phyloP scores from a whole-genome alignment of 2,329 filamentous ascomycete genomes.

The Aspergillus sp. region DNA sequence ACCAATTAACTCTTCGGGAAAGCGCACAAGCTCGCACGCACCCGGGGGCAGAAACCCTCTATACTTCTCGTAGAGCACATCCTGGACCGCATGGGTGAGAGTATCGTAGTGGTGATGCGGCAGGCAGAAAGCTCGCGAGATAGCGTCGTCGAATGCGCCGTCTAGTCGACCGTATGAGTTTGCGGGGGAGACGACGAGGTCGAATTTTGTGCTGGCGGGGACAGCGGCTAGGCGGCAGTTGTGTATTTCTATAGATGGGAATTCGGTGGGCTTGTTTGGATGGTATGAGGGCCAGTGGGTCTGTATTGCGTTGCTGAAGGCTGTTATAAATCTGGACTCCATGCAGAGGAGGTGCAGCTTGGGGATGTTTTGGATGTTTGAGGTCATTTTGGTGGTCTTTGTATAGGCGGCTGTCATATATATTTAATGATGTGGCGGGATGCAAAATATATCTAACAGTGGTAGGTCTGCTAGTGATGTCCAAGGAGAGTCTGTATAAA shows the following conservation, averaged over 20 bases:
- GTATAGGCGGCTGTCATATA: background rate
- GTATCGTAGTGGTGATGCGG: conserved; percentile 48
- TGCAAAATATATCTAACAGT: background rate
- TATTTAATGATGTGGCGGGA: background rate
- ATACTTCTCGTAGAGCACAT: conserved; percentile 47
- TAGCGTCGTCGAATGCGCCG: conserved; percentile 57
- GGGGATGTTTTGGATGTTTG: conserved; percentile 29
- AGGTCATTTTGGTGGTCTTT: background rate
- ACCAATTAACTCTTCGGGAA: conserved; percentile 40
- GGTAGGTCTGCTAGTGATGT: rapidly evolving
- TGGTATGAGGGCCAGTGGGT: conserved; percentile 30
- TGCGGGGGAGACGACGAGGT: conserved; percentile 55
- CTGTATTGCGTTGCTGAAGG: conserved; percentile 41
- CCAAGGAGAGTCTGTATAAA: too few species aligned
- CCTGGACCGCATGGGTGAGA: conserved; percentile 49
- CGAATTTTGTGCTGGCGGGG: conserved; percentile 39
- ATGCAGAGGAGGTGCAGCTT: conserved; percentile 46
- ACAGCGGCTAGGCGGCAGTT: conserved; percentile 42
- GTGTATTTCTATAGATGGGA: conserved; percentile 34
- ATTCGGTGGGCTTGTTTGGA: conserved; percentile 23
- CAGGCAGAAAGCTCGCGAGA: conserved; percentile 49
- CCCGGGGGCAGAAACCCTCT: conserved; percentile 54
- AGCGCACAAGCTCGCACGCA: conserved; percentile 49
- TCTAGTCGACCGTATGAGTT: conserved; percentile 57
- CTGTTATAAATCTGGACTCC: conserved; percentile 36